phyloP scores from a whole-genome alignment of 2,329 filamentous ascomycete genomes.

The Talaromyces sp. region DNA sequence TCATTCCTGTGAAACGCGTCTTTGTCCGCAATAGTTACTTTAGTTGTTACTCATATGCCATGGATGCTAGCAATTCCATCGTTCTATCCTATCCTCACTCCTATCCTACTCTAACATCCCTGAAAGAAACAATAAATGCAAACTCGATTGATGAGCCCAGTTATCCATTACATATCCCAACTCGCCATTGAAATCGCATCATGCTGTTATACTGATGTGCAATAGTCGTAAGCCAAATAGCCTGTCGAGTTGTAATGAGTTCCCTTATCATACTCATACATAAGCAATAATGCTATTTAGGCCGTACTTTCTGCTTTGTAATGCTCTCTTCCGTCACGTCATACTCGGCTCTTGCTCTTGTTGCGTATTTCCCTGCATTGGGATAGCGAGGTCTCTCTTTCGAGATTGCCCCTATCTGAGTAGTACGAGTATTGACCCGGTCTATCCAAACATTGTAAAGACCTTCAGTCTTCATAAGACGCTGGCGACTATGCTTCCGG shows the following conservation, averaged over 20 bases:
- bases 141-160: not conserved
- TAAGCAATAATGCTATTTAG: not conserved
- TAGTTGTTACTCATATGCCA: not conserved
- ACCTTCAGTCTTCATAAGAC: not conserved
- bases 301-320: not conserved
- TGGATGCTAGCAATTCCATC: not conserved
- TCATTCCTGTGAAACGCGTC: not conserved
- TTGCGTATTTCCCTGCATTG: not conserved
- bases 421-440: not conserved
- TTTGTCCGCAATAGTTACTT: not conserved
- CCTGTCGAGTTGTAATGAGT: not conserved
- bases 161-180: not conserved
- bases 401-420: not conserved
- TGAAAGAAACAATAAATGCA: not conserved
- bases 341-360: not conserved
- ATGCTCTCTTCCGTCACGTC: not conserved
- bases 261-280: not conserved
- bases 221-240: not conserved
- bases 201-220: not conserved
- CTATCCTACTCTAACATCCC: conserved; percentile 2
- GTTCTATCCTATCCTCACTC: conserved; percentile 8
- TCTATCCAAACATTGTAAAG: not conserved
- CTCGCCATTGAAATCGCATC: not conserved
- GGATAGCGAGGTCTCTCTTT: not conserved
- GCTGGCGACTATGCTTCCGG: not conserved